Evolutionary conservation across 2,329 filamentous ascomycete genomes (phyloP).

Genomic region (Calonectria crousiana): DNA sequence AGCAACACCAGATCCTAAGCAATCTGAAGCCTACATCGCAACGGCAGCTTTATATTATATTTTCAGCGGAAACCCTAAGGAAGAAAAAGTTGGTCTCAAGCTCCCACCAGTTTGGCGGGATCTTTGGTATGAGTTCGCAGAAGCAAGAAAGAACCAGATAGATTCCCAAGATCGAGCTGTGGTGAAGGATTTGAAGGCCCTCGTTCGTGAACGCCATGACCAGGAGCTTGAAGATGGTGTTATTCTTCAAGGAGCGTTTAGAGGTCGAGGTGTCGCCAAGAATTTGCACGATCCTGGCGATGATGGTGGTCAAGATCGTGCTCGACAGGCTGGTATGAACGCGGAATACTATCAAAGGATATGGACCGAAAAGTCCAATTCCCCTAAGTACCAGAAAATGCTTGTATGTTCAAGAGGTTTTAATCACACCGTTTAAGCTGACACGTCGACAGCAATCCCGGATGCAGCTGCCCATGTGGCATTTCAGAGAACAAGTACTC

Average conservation of each 20-base stretch:
- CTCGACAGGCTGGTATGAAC: conserved; percentile 52
- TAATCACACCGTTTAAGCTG: conserved; percentile 10
- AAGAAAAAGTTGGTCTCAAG: conserved; percentile 86
- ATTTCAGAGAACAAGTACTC: conserved; percentile 83
- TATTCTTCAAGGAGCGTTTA: conserved; percentile 81
- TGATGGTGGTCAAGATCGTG: conserved; percentile 59
- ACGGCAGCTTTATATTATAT: conserved; percentile 86
- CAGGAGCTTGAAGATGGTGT: conserved; percentile 80
- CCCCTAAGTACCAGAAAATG: conserved; percentile 81
- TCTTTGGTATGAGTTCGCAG: conserved; percentile 83
- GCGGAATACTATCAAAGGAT: conserved; percentile 67
- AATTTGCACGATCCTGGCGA: conserved; percentile 62
- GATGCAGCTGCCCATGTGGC: conserved; percentile 89
- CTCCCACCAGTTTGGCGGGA: conserved; percentile 87
- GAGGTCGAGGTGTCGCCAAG: conserved; percentile 66
- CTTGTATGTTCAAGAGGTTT: conserved; percentile 59
- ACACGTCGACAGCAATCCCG: conserved; percentile 64
- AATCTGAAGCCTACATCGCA: conserved; percentile 89
- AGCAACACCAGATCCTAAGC: conserved; percentile 79
- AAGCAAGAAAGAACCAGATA: conserved; percentile 75
- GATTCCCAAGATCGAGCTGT: conserved; percentile 78
- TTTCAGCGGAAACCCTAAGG: conserved; percentile 81
- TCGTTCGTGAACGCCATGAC: conserved; percentile 77
- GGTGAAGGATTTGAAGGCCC: conserved; percentile 75
- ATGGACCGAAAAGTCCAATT: conserved; percentile 69